A percentile compares a stretch with the other conserved stretches of the same genome.
Conservation (phyloP, 2,329 filamentous ascomycete genomes). For the Incumbomyces delicatus region DNA sequence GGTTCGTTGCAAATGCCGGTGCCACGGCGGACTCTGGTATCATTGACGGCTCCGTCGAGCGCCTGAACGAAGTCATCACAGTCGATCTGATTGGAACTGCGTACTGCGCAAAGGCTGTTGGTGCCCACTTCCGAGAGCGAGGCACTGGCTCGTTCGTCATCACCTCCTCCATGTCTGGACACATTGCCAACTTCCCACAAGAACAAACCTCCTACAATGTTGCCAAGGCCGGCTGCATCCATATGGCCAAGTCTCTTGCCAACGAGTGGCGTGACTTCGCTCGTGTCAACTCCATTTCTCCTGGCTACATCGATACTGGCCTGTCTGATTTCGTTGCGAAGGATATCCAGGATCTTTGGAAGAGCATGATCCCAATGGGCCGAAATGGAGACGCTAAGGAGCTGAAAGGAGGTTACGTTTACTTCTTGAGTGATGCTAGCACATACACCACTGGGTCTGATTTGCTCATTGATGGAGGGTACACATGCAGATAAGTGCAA, state of each 20-base stretch:
- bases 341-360: constrained; percentile 49
- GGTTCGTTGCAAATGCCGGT: constrained; percentile 61
- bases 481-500: constrained; percentile 31
- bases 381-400: constrained; percentile 56
- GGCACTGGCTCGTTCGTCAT: constrained; percentile 56
- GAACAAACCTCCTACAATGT: constrained; percentile 55
- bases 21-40: constrained; percentile 59
- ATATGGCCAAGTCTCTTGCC: constrained; percentile 53
- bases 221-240: constrained; percentile 58
- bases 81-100: constrained; percentile 81
- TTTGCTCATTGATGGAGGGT: constrained; percentile 41
- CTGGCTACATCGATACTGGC: constrained; percentile 60
- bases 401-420: constrained; percentile 51
- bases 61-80: constrained; percentile 68
- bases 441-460: constrained; percentile 42
- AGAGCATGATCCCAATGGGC: constrained; percentile 51
- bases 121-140: constrained; percentile 62
- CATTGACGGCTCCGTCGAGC: constrained; percentile 59
- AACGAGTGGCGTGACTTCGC: constrained; percentile 63
- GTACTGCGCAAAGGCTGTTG: constrained; percentile 82
- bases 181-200: constrained; percentile 50
- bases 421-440: constrained; percentile 38
- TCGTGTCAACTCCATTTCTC: constrained; percentile 58
- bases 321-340: constrained; percentile 53
- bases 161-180: constrained; percentile 53